Evolutionary conservation across 2,329 filamentous ascomycete species (phyloP).

Genomic region (Sporothrix brasiliensis): DNA sequence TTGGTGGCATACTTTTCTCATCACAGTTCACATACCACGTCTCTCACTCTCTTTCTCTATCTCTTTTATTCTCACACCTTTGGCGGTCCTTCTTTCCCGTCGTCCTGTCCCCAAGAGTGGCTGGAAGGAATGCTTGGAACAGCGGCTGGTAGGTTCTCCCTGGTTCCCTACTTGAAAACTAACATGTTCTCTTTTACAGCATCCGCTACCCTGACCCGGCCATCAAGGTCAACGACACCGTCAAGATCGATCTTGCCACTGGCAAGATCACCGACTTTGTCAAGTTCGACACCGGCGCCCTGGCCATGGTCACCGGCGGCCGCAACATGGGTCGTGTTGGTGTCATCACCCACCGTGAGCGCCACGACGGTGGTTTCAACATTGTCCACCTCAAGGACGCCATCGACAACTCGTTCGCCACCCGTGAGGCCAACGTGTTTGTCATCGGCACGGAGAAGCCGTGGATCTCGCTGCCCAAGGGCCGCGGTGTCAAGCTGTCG

Average conservation of each 20-base stretch:
- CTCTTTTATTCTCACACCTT: background rate
- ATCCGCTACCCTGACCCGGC: constrained; percentile 98
- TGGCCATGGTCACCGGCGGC: constrained; percentile 98
- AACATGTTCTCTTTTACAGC: constrained; percentile 54
- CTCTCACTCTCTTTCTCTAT: background rate
- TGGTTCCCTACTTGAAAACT: constrained; percentile 47
- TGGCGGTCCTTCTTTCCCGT: background rate
- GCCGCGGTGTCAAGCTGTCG: constrained; percentile 99
- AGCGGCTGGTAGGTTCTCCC: constrained; percentile 59
- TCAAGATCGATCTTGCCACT: constrained; percentile 96
- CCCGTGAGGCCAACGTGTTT: constrained; percentile 99
- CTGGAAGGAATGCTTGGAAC: constrained; percentile 39
- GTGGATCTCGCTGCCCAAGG: constrained; percentile 99
- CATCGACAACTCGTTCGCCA: constrained; percentile 99
- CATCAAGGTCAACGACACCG: constrained; percentile 99
- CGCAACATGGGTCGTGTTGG: constrained; percentile 99
- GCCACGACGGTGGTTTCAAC: constrained; percentile 99
- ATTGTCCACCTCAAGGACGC: constrained; percentile 99
- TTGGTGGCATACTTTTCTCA: background rate
- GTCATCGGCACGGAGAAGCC: constrained; percentile 98
- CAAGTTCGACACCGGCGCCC: constrained; percentile 97
- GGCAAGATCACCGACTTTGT: constrained; percentile 99
- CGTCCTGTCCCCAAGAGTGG: constrained; percentile 38
- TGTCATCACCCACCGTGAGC: constrained; percentile 99
- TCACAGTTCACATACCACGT: background rate